These are phyloP conservation scores for Fusarium ramigenum DNA, from an alignment of 2,329 filamentous ascomycete species.

Conservation along the genomic window DNA sequence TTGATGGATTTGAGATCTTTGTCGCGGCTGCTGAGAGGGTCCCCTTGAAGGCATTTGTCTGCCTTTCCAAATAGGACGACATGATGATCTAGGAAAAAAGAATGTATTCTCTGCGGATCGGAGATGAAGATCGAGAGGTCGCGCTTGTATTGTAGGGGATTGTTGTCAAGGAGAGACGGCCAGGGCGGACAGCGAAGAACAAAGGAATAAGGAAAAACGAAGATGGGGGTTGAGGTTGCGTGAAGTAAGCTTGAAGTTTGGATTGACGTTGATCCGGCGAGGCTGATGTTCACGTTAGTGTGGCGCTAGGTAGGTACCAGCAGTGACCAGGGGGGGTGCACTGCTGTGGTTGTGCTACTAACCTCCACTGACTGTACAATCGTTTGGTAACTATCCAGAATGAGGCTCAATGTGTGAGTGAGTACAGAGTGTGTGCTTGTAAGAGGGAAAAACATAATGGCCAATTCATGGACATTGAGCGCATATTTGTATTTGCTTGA, in stretches of 20 bases:
- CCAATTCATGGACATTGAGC: not conserved
- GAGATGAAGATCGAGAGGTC: not conserved
- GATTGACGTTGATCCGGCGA: conserved; percentile 40
- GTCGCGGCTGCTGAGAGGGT: conserved; percentile 70
- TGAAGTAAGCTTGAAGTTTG: conserved; percentile 26
- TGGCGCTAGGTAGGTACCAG: conserved; percentile 17
- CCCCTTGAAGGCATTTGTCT: conserved; percentile 70
- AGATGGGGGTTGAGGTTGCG: not conserved
- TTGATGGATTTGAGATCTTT: conserved; percentile 64
- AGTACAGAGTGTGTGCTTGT: not conserved
- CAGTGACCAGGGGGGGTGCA: not conserved
- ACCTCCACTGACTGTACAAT: not conserved
- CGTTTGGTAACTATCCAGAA: not conserved
- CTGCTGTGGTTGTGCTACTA: not conserved
- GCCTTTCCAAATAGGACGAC: conserved; percentile 72
- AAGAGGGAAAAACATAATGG: not conserved
- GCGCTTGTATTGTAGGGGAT: not conserved
- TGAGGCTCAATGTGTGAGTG: not conserved
- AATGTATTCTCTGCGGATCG: not conserved
- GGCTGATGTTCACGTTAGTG: conserved; percentile 34
- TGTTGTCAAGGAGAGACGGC: conserved; percentile 17
- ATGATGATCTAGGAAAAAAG: conserved; percentile 52
- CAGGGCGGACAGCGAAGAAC: conserved; percentile 6
- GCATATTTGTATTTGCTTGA: not conserved
- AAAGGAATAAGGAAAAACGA: conserved; percentile 19